Evolutionary conservation across 495 filamentous ascomycete genomes (phyloP).

Genomic region (Copromyces sp.): DNA sequence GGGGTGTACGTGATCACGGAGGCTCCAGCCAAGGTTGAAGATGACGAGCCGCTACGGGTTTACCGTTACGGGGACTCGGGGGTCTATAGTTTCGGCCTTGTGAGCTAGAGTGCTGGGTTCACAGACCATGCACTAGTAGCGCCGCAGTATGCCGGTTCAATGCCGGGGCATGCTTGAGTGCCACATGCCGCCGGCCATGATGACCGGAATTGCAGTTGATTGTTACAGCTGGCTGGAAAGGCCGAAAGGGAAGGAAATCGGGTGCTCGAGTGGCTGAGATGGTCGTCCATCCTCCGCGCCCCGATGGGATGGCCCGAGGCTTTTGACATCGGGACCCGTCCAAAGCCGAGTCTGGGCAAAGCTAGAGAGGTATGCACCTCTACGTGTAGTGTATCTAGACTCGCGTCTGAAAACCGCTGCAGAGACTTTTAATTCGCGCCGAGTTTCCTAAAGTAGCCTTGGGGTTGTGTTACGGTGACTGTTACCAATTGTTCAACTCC

Average conservation of each 20-base stretch:
- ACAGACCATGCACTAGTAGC: not conserved
- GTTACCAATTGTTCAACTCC: not conserved
- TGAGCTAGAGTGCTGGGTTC: not conserved
- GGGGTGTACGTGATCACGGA: not conserved
- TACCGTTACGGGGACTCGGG: not conserved
- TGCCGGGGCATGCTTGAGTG: not conserved
- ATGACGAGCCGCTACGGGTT: not conserved
- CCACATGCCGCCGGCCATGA: not conserved
- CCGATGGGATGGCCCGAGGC: not conserved
- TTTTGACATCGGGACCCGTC: not conserved
- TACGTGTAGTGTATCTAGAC: not conserved
- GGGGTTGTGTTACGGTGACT: not conserved
- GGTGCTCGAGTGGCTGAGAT: not conserved
- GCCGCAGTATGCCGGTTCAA: not conserved
- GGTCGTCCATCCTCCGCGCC: not conserved
- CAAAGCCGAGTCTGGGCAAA: not conserved
- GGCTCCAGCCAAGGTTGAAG: not conserved
- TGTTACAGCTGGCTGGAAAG: not conserved
- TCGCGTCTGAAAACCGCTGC: not conserved
- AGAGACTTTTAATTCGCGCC: not conserved
- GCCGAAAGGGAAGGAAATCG: not conserved
- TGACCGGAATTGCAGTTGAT: not conserved
- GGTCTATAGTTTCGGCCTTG: not conserved
- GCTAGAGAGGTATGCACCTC: not conserved
- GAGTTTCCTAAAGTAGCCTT: not conserved